phyloP scores from a whole-genome alignment of 2,329 filamentous ascomycete genomes.

The Juglanconis sp. region DNA sequence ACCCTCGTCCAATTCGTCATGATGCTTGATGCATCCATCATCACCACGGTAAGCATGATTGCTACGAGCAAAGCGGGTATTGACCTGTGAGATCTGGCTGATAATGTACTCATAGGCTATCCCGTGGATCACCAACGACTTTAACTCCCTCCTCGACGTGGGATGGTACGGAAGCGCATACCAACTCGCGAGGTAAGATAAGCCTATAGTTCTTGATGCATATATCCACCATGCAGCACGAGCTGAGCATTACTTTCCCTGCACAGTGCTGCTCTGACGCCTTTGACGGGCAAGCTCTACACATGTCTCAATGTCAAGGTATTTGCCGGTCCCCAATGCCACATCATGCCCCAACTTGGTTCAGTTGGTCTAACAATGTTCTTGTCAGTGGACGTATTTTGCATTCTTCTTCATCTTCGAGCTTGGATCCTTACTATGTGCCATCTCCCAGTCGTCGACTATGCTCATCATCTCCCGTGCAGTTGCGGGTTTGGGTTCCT shows the following conservation, averaged over 20 bases:
- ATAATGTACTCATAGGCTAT: slow-evolving; percentile 28
- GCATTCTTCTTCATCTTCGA: slow-evolving; percentile 11
- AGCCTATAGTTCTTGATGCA: no score
- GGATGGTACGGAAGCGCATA: slow-evolving; percentile 43
- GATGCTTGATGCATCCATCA: not conserved
- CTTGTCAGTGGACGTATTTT: not conserved
- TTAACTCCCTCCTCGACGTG: slow-evolving; percentile 40
- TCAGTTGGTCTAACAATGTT: not conserved
- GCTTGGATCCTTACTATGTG: slow-evolving; percentile 8
- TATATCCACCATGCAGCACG: not conserved
- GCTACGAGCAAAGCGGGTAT: no score
- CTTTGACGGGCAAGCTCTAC: slow-evolving; percentile 10
- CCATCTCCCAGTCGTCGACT: slow-evolving; percentile 1
- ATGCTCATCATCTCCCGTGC: slow-evolving; percentile 11
- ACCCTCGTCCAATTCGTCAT: no score
- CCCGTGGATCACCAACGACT: slow-evolving; percentile 36
- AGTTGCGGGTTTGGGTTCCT: slow-evolving; percentile 4
- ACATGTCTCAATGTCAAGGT: slow-evolving; percentile 14
- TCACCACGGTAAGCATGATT: not conserved
- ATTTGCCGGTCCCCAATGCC: not conserved
- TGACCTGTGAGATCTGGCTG: no score
- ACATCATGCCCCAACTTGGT: not conserved
- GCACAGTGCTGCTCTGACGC: not conserved
- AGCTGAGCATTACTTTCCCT: not conserved
- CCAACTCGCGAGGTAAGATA: slow-evolving; percentile 24